Conservation (phyloP, 805 yeast species). For the Myxozyma sirexii region DNA sequence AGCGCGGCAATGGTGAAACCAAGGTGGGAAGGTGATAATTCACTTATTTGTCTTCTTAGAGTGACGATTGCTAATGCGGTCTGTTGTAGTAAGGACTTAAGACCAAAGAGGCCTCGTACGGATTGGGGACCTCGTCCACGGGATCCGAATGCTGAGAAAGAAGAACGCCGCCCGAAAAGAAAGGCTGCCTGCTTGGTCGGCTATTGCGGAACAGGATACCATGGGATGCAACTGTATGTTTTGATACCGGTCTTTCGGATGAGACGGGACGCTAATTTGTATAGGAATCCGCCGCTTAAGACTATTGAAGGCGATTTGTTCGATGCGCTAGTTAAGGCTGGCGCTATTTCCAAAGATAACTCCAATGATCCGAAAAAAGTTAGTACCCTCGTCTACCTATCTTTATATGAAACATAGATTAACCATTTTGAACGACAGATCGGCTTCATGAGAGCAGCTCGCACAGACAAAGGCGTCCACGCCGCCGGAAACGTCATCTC, state of each 20-base stretch:
- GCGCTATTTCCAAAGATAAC: constrained; percentile 84
- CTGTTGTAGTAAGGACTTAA: constrained; percentile 1
- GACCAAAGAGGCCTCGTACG: constrained; percentile 4
- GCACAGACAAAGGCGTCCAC: constrained; percentile 95
- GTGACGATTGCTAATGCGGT: background rate
- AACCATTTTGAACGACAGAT: constrained; percentile 40
- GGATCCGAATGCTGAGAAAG: constrained; percentile 21
- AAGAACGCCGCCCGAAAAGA: constrained; percentile 57
- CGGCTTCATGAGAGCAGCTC: constrained; percentile 64
- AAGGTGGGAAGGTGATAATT: constrained; percentile 32
- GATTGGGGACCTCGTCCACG: background rate
- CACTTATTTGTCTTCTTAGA: background rate
- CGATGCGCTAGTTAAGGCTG: constrained; percentile 79
- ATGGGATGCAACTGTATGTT: constrained; percentile 73
- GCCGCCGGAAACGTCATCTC: constrained; percentile 95
- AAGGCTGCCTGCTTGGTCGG: constrained; percentile 91
- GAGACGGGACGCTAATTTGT: background rate
- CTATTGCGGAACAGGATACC: constrained; percentile 94
- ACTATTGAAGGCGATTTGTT: constrained; percentile 91
- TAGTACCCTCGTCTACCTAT: background rate
- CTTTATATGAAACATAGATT: background rate
- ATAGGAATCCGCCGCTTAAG: constrained; percentile 71
- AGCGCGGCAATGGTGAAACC: background rate
- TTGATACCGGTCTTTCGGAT: background rate
- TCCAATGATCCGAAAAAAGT: constrained; percentile 80